Base-by-base conservation (phyloP, 306 rosid species). In the Quercus suber region DNA sequence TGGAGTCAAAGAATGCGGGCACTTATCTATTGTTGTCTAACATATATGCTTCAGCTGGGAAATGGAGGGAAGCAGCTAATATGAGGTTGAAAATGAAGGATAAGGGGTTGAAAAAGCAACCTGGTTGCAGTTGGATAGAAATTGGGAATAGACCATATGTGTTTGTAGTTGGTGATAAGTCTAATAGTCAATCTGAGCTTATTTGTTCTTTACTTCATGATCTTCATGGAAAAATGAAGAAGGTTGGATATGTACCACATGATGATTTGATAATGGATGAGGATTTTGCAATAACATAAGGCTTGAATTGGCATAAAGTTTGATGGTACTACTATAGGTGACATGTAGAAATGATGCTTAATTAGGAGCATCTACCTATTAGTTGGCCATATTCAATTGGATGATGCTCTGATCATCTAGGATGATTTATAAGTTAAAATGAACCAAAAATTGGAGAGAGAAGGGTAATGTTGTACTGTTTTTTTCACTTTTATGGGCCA, bases 121-220 rank as follows among this genome's bases (percentile, higher is more conserved):
- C 87, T 52, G 90, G 90, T 75, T 84, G 88, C 75, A 87, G 87
- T 77, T 87, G 88, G 90, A 80, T 87, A 70, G 85, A 85, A 73
- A 79, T 87, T 52, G 90, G 85, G 59, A 85, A 84, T 75, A 61
- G 31, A 67, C 83, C 81, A 55, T 81, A 80, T 41, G 90, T 84
- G 8, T 87, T 87, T 35, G 82, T 84, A 6, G 90, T 85, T 19
- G 85, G 87, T 4, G 87, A 82, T 41, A 63, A 78, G 64, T 84
- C 85, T 80, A 83, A 82, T 59, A 6, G 30, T 69, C 81, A 80
- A 18, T 85, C 76, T 23, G 41, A 80, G 53, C 60, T 25, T 58
- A 71, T 85, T 73, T 80, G 69, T 75, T 83, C 81, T 31, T 45
- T 83, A 59, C 83, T 87, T 60, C 27, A 15, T 30, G 80, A 78